Evolutionary conservation across 2,329 filamentous ascomycete genomes (phyloP).

Genomic region (Botrytis fabae): DNA sequence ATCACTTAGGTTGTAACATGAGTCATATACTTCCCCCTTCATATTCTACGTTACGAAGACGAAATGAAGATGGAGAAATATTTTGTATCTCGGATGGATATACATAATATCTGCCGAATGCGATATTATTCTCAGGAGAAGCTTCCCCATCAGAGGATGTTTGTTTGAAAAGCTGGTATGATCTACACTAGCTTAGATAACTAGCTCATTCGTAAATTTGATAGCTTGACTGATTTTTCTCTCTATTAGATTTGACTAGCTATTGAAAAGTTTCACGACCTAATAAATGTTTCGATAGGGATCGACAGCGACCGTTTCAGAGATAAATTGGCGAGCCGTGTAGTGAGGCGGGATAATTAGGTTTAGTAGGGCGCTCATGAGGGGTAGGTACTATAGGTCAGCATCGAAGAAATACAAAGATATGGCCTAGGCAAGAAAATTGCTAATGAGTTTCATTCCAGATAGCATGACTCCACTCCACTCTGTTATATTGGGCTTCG

Average conservation of each 20-base stretch:
- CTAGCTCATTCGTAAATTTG: background rate
- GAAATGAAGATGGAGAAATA: background rate
- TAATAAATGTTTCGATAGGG: background rate
- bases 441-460: background rate
- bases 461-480: background rate
- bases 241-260: background rate
- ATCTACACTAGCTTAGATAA: background rate
- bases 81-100: background rate
- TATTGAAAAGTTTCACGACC: background rate
- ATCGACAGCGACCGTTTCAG: no score
- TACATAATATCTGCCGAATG: background rate
- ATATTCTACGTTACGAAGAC: background rate
- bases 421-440: background rate
- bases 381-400: background rate
- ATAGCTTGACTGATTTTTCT: background rate
- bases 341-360: background rate
- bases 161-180: background rate
- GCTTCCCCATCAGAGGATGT: background rate
- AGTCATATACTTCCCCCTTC: background rate
- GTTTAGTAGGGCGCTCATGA: background rate
- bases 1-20: background rate
- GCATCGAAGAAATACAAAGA: background rate
- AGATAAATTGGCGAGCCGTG: background rate
- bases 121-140: background rate
- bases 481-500: background rate